Evolutionary conservation across 192 early-diverging fungal species (phyloP), one percentile per base, ranked within the genome.

Genomic region (Irineochytrium annulatum): DNA sequence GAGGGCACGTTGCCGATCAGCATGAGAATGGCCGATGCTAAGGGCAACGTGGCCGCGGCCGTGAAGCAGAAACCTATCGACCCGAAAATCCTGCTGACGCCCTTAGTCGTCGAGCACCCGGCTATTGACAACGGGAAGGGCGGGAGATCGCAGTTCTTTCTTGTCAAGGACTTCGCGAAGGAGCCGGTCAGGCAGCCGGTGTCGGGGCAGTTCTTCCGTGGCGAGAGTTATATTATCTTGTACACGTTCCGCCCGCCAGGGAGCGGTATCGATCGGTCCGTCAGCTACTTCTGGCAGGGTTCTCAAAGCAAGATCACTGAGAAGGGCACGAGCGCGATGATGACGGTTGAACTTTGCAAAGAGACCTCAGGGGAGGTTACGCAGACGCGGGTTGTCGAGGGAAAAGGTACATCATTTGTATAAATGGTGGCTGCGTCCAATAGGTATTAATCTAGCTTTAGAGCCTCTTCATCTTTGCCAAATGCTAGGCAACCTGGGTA

Each of bases 281-380:
- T 65, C 3, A 54, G 33, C n/a, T 76, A 65, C 46, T 76, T 76
- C 43, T 76, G 74, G 74, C 74, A 76, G 43, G 74, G 74, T 8
- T 59, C 46, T 2, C 6, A 30, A 3, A 68, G 69, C 28, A 31
- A 59, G 16, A 63, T 74, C 26, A 65, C 55, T 2, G 44, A 76
- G 29, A 76, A 73, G 58, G 74, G 74, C 20, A 69, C 74, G 1
- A 59, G 58, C 37, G 74, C 74, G 1, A 49, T 70, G 14, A 34
- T 76, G 35, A 49, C 74, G 32, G 56, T 76, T 39, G 74, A 73
- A 35, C 24, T 76, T 3, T 29, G 55, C 16, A 37, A 76, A 33
- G 39, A 63, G 54, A 56, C 35, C 19, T 54, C 49, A 3, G 58
- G 56, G 14, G 70, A 76, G 8, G 60, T 74, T 2, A 29, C 5